Evolutionary conservation across 208 protist species (phyloP), one percentile per base, ranked within the genome.

Genomic region (Borovskyia barvae): DNA sequence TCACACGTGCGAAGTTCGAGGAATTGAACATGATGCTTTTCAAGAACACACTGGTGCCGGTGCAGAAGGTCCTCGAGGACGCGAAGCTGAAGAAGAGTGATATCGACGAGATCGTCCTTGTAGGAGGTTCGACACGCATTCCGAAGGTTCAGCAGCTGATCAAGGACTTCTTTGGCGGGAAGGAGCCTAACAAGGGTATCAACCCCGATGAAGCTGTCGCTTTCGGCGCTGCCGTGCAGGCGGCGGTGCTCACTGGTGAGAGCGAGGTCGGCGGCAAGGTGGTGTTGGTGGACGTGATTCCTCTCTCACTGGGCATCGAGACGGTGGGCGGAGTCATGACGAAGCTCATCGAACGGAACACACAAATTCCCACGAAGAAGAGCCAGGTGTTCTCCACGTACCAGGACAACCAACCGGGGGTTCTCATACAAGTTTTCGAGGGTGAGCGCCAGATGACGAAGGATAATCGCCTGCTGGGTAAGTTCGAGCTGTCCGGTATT

Each of bases 1-100:
- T 99, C 56, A 99, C 98, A 17, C 93, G 98, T 41, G 97, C 97
- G 28, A 88, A 92, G 37, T 99, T 99, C 73, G 98, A 99, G 83
- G 95, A 99, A 66, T 70, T 98, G 72, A 91, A 80, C 75, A 75
- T 67, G 53, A 74, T 80, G 37, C 79, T 94, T 41, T 97, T 98
- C 74, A 67, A 85, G 63, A 85, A 76, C 19, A 87, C 75, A 51
- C 72, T 97, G 0, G 71, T 85, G 28, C 91, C 90, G 1, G 83
- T 96, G 30, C 72, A 88, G 65, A 81, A 84, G 40, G 94, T 97
- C 8, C 77, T 98, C 2, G 33, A 67, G 45, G 97, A 98, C 55
- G 69, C 94, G 3, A 84, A 85, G 37, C 73, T 98, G 64, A 77
- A 97, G 73, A 87, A 91, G 60, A 56, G 63, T 14, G 66, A 85